Percentiles rank a stretch among this genome's conserved stretches.
phyloP scores from a whole-genome alignment of 306 rosid genomes.

The Dryas drummondii region DNA sequence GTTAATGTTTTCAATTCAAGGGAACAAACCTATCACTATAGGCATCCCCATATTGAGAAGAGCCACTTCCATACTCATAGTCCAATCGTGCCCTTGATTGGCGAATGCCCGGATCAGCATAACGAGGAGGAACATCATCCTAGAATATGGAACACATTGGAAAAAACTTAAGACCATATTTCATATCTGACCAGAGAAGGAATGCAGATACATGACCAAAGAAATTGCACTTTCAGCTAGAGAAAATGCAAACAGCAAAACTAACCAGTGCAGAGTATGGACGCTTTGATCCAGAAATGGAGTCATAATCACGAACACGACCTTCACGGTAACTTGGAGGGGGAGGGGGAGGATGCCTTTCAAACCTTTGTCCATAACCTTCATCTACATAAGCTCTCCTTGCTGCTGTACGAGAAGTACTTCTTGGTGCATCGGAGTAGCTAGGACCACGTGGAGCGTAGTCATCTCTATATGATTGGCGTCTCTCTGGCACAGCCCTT shows the following conservation, averaged over 20 bases:
- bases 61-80: slow-evolving; percentile 74
- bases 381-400: slow-evolving; percentile 94
- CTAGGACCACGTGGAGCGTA: slow-evolving; percentile 68
- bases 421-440: slow-evolving; percentile 70
- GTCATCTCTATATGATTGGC: slow-evolving; percentile 68
- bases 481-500: slow-evolving; percentile 76
- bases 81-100: slow-evolving; percentile 87
- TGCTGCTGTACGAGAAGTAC: slow-evolving; percentile 54
- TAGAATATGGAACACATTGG: slow-evolving; percentile 21
- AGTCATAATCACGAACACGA: slow-evolving; percentile 70
- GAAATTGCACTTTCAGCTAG: not conserved
- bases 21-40: slow-evolving; percentile 75
- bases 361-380: slow-evolving; percentile 73
- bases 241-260: slow-evolving; percentile 3
- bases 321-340: slow-evolving; percentile 72
- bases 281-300: slow-evolving; percentile 81
- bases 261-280: slow-evolving; percentile 69
- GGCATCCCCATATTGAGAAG: slow-evolving; percentile 73
- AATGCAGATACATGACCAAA: not conserved
- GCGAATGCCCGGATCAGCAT: slow-evolving; percentile 66
- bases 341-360: slow-evolving; percentile 73
- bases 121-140: slow-evolving; percentile 83
- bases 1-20: not conserved
- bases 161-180: not conserved
- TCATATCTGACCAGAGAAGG: not conserved